Evolutionary conservation across 2,329 filamentous ascomycete genomes (phyloP), one percentile per base, ranked within the genome.

Genomic region (Trichocomaceae sp.): DNA sequence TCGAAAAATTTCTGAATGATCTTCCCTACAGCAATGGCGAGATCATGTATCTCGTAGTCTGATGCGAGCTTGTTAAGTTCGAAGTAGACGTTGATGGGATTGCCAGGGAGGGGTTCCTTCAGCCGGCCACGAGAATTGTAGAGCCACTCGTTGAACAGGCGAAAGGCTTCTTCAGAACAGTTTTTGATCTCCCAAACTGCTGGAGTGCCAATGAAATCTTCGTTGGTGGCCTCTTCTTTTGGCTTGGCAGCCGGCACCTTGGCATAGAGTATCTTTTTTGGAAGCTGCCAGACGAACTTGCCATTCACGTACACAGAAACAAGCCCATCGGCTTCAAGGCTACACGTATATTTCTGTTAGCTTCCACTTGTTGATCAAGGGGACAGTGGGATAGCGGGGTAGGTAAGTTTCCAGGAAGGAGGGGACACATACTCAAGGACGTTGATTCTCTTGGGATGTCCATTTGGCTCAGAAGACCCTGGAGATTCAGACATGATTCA

Each of bases 111-210:
- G 5, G 29, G 54, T 9, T 44, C 29, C 9, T 50, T 49, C 7
- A 56, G 13, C 12, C 26, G 35, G 1, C 50, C 45, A 23, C 39
- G 29, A 15, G 26, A 13, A 15, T 35, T 52, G 39, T 56, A 52
- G 23, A 56, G 54, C 54, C 54, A 56, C 1, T 35, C 54, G 17
- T 51, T 33, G 19, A 56, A 52, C 0, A 56, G 35, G 19, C 50
- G 35, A 26, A 56, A 49, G 2, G 54, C 54, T 2, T 48, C 50
- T 8, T 23, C 35, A 15, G 35, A 44, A 23, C 50, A 56, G 7
- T 26, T n/a, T 13, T 33, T n/a, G 19, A 56, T 49, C 4, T 56
- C 50, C 54, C 54, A 56, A 5, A 45, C 10, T 8, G 20, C 29
- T 19, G 37, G 37, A 4, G 45, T 13, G 13, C 23, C 44, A 5